Conservation (phyloP, 768 basidiomycete species). For the Hericium coralloides region DNA sequence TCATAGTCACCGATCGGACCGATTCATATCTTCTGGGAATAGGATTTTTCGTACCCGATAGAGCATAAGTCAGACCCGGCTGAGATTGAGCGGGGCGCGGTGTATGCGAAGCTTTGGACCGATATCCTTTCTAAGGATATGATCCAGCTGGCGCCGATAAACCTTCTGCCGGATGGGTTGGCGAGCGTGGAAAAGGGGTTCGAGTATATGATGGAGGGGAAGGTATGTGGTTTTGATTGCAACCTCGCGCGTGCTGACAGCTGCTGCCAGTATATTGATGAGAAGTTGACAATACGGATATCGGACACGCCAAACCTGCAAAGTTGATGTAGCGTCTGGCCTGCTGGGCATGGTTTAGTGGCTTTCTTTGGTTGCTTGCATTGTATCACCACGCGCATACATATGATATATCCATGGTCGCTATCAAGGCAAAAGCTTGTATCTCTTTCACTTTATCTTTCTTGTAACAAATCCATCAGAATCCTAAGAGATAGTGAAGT, state of each 20-base stretch:
- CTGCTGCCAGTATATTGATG: too few species aligned
- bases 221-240: neutral
- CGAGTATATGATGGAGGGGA: neutral
- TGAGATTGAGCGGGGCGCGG: neutral
- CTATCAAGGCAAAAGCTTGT: too few species aligned
- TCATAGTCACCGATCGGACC: neutral
- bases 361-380: neutral
- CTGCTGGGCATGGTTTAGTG: too few species aligned
- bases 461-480: too few species aligned
- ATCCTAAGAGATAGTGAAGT: too few species aligned
- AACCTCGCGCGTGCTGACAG: too few species aligned
- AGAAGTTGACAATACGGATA: too few species aligned
- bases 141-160: constrained; percentile 17
- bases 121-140: constrained; percentile 11
- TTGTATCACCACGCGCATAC: neutral
- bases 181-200: constrained; percentile 14
- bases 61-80: constrained; percentile 3
- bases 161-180: constrained; percentile 18
- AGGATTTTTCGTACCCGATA: constrained; percentile 13
- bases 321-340: too few species aligned
- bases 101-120: constrained; percentile 7
- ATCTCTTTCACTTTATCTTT: too few species aligned
- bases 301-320: too few species aligned
- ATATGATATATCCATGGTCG: neutral
- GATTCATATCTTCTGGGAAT: neutral